Percentiles rank a stretch among this genome's conserved stretches.
phyloP scores from a whole-genome alignment of 495 filamentous ascomycete genomes.

The Penicillium coffeae region DNA sequence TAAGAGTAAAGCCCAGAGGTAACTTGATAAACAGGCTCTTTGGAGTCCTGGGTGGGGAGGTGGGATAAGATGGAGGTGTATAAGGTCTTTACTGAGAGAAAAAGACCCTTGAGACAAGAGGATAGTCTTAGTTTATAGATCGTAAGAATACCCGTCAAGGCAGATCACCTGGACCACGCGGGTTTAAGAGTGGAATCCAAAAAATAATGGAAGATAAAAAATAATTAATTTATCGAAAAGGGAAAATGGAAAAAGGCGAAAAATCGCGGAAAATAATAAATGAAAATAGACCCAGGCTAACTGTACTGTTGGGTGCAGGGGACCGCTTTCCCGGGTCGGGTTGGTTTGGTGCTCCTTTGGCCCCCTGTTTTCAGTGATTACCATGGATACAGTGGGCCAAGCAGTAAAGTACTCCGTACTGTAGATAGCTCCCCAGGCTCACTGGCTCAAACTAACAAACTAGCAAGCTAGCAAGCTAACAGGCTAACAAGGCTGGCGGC shows the following conservation, averaged over 20 bases:
- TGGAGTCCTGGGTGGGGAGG: too few species aligned
- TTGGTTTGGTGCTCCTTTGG: constrained; percentile 25
- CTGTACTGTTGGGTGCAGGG: constrained; percentile 23
- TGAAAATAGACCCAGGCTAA: constrained; percentile 17
- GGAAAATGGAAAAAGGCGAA: neutral
- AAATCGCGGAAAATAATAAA: neutral
- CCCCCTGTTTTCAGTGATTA: constrained; percentile 18
- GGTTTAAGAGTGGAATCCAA: constrained; percentile 22
- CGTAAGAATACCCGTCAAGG: constrained; percentile 9
- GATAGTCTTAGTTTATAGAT: constrained; percentile 25
- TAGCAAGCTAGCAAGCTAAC: too few species aligned
- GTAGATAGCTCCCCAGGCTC: too few species aligned
- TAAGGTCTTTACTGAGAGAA: constrained; percentile 7
- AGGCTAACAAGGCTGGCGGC: constrained; percentile 7
- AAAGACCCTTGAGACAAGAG: neutral
- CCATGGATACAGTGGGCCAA: constrained; percentile 20
- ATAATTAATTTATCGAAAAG: neutral
- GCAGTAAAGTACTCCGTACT: too few species aligned
- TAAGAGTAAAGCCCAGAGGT: too few species aligned
- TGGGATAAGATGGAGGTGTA: constrained; percentile 7
- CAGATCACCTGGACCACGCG: constrained; percentile 22
- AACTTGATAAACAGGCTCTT: too few species aligned
- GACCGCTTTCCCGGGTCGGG: constrained; percentile 19
- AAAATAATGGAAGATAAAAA: constrained; percentile 2
- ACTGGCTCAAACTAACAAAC: too few species aligned